Evolutionary conservation across 108 stramenopile genomes (phyloP).

Genomic region (Mayamaea pseudoterrestris): DNA sequence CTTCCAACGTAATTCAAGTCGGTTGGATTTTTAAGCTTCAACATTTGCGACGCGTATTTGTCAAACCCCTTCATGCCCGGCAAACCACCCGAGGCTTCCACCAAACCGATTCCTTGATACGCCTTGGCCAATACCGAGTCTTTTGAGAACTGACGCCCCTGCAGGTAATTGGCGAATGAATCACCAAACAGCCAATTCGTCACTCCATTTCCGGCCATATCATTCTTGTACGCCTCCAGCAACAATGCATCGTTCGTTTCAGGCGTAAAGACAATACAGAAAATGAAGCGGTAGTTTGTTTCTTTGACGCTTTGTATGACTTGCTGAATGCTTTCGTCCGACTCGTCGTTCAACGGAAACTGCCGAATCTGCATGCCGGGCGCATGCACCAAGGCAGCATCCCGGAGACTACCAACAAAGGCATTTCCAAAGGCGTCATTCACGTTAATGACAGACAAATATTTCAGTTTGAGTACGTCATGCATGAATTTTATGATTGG

Average conservation of each 20-base stretch:
- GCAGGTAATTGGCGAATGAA: constrained; percentile 7
- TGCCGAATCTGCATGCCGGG: constrained; percentile 24
- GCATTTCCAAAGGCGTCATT: constrained; percentile 44
- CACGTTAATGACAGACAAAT: constrained; percentile 28
- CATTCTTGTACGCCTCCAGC: constrained; percentile 18
- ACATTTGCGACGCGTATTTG: neutral
- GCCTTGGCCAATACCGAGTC: constrained; percentile 25
- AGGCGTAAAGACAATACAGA: constrained; percentile 5
- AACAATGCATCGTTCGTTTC: constrained; percentile 15
- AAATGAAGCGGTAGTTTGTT: constrained; percentile 11
- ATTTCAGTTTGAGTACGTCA: constrained; percentile 7
- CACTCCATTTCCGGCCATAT: constrained; percentile 30
- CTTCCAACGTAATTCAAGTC: constrained; percentile 14
- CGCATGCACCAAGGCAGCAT: constrained; percentile 10
- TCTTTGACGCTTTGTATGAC: neutral
- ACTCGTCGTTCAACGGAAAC: neutral
- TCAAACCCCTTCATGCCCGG: constrained; percentile 4
- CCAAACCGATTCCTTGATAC: constrained; percentile 18
- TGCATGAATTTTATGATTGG: constrained; percentile 16
- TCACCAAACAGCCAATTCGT: constrained; percentile 44
- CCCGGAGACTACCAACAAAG: constrained; percentile 24
- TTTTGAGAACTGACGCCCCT: constrained; percentile 13
- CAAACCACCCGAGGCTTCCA: constrained; percentile 7
- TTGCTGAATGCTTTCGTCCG: neutral
- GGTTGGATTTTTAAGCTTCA: constrained; percentile 7